A percentile compares a stretch with the other conserved stretches of the same genome.
Evolutionary conservation across 345 rosid genomes (phyloP).

Genomic region (Microthlaspi erraticum): DNA sequence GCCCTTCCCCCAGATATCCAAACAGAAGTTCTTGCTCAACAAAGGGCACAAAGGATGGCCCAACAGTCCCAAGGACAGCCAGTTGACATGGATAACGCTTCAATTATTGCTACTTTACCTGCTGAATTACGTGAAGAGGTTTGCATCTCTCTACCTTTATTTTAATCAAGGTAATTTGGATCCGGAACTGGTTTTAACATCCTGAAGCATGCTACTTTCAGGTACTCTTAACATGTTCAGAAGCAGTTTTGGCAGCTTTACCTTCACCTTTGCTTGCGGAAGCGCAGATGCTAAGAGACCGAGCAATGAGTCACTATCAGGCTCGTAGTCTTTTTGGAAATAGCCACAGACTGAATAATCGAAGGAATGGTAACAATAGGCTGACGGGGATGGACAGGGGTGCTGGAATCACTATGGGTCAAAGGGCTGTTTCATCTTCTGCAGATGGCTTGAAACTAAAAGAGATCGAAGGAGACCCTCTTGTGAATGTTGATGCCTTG

Average conservation of each 20-base stretch:
- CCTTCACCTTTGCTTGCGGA: slow-evolving; percentile 96
- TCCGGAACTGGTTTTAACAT: slow-evolving; percentile 29
- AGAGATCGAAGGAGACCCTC: slow-evolving; percentile 91
- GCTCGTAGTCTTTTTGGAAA: slow-evolving; percentile 89
- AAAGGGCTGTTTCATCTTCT: slow-evolving; percentile 66
- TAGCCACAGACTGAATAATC: slow-evolving; percentile 72
- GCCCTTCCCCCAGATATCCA: slow-evolving; percentile 99
- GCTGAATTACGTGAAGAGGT: slow-evolving; percentile 99
- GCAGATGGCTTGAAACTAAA: slow-evolving; percentile 69
- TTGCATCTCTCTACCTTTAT: slow-evolving; percentile 36
- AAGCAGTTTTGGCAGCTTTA: slow-evolving; percentile 89
- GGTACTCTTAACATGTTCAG: slow-evolving; percentile 97
- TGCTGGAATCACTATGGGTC: slow-evolving; percentile 85
- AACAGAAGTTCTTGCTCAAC: slow-evolving; percentile 98
- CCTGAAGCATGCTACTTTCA: slow-evolving; percentile 42
- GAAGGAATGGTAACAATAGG: slow-evolving; percentile 90
- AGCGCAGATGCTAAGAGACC: slow-evolving; percentile 94
- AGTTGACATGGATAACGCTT: slow-evolving; percentile 98
- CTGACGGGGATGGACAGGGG: slow-evolving; percentile 92
- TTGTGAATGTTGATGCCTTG: slow-evolving; percentile 73
- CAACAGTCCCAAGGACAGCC: slow-evolving; percentile 97
- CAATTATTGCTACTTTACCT: slow-evolving; percentile 96
- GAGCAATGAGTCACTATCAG: slow-evolving; percentile 98
- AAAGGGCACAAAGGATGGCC: slow-evolving; percentile 87
- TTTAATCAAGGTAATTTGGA: slow-evolving; percentile 2